Evolutionary conservation across 768 basidiomycete genomes (phyloP), one percentile per base, ranked within the genome.

Genomic region (Cytidiella melzeri): DNA sequence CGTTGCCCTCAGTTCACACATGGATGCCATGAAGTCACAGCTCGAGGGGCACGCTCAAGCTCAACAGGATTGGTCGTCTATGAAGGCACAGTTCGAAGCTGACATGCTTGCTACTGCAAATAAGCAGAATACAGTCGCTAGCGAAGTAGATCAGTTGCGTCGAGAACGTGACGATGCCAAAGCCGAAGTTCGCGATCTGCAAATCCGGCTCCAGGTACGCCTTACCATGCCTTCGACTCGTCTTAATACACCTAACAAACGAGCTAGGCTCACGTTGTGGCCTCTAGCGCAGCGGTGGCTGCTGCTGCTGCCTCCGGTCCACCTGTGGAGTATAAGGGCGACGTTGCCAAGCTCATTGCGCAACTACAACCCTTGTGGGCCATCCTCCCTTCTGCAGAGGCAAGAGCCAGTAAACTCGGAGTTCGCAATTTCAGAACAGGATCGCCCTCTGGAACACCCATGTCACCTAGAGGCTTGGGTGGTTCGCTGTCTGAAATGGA

Each of bases 341-440:
- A 84, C 41, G 71, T 77, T 15, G 70, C 72, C 21, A 73, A 75
- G 5, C 71, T 90, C 52, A 71, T 81, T 30, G 71, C 81, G 4
- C 64, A 83, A 19, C 76, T 95, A 25, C 75, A 76, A 44, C 80
- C 87, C 9, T 58, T 95, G 20, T 98, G 92, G 92, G 67, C 74
- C 4, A 72, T 85, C 36, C 77, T 97, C 0, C 93, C 93, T 10
- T 87, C 91, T 2, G 82, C 88, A 9, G 89, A 93, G 66, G 77
- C 83, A 11, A 86, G 94, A 24, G 83, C 80, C 1, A 68, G 80
- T 43, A 86, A 80, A 58, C 76, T 86, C 13, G 59, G 64, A 37
- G 72, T 66, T 42, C 74, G 75, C 48, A 67, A 67, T 44, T 77
- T 74, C 67, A 79, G 74, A 38, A 43, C 46, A 4, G 73, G 52